Conservation (phyloP, 164 flowering plant species). For the Malania oleifera region DNA sequence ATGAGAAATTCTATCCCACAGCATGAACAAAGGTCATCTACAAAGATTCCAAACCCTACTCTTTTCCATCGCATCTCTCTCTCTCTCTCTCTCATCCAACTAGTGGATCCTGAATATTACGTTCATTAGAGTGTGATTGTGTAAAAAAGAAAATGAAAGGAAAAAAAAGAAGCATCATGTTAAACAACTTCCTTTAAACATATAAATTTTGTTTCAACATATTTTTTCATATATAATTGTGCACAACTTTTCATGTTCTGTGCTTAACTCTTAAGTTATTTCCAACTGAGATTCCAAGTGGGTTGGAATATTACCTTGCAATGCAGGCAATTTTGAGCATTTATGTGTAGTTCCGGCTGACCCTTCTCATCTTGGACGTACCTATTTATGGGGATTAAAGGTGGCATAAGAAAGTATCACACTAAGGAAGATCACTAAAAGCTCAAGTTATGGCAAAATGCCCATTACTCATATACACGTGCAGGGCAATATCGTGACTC, state of each 20-base stretch:
- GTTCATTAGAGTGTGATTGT: too few species aligned
- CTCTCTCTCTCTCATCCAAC: too few species aligned
- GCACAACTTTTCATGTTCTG: background rate
- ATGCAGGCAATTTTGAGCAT: slow-evolving; percentile 95
- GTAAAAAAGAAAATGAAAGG: too few species aligned
- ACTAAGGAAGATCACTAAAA: background rate
- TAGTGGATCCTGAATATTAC: too few species aligned
- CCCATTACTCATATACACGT: slow-evolving; percentile 87
- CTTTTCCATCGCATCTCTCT: too few species aligned
- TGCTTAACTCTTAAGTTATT: background rate
- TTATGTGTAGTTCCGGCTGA: slow-evolving; percentile 68
- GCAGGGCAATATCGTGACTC: slow-evolving; percentile 98
- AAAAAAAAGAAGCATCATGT: background rate
- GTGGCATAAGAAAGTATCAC: background rate
- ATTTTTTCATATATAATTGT: background rate
- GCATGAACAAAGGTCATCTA: too few species aligned
- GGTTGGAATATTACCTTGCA: slow-evolving; percentile 61
- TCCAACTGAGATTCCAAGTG: background rate
- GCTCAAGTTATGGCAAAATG: slow-evolving; percentile 7
- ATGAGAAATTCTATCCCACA: too few species aligned
- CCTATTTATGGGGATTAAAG: slow-evolving; percentile 28
- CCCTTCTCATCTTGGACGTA: slow-evolving; percentile 64
- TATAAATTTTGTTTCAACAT: too few species aligned
- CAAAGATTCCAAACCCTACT: too few species aligned
- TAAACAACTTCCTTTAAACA: too few species aligned